These are phyloP conservation scores for Orbilia blumenaviensis DNA, from an alignment of 2,329 filamentous ascomycete genomes.

Conservation along the genomic window DNA sequence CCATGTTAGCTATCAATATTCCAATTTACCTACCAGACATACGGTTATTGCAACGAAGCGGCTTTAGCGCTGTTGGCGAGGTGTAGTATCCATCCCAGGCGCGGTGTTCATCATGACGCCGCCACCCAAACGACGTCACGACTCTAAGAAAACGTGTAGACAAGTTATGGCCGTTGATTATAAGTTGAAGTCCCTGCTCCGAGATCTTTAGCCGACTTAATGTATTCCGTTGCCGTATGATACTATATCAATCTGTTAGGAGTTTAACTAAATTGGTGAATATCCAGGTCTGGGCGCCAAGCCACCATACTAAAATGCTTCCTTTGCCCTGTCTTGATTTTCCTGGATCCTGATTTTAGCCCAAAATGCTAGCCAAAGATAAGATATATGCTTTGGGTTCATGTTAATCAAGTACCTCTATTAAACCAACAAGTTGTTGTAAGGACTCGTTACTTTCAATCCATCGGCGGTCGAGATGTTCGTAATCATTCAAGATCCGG, in stretches of 20 bases:
- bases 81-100: constrained; percentile 40
- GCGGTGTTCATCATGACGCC: constrained; percentile 25
- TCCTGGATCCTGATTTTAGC: constrained; percentile 7
- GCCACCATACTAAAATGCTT: constrained; percentile 16
- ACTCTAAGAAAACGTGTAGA: constrained; percentile 20
- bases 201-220: constrained; percentile 23
- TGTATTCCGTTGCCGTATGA: constrained; percentile 30
- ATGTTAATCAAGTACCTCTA: constrained; percentile 8
- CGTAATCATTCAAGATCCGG: neutral
- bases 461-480: neutral
- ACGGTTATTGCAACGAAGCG: neutral
- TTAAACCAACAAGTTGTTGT: neutral
- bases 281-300: too few relatives aligned
- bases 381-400: neutral
- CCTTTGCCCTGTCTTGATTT: constrained; percentile 1
- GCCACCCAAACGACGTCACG: constrained; percentile 25
- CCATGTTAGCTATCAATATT: too few relatives aligned
- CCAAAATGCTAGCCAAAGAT: too few relatives aligned
- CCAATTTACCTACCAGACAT: constrained; percentile 17
- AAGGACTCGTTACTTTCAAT: constrained; percentile 7
- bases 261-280: too few relatives aligned
- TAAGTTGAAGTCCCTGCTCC: constrained; percentile 12
- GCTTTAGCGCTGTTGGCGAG: neutral
- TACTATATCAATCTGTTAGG: constrained; percentile 4
- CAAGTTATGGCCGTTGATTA: constrained; percentile 12